Percentiles rank a stretch among this genome's conserved stretches.
These are phyloP conservation scores for Sphaerostilbella broomeana DNA, from an alignment of 2,329 filamentous ascomycete species.

Conservation along the genomic window DNA sequence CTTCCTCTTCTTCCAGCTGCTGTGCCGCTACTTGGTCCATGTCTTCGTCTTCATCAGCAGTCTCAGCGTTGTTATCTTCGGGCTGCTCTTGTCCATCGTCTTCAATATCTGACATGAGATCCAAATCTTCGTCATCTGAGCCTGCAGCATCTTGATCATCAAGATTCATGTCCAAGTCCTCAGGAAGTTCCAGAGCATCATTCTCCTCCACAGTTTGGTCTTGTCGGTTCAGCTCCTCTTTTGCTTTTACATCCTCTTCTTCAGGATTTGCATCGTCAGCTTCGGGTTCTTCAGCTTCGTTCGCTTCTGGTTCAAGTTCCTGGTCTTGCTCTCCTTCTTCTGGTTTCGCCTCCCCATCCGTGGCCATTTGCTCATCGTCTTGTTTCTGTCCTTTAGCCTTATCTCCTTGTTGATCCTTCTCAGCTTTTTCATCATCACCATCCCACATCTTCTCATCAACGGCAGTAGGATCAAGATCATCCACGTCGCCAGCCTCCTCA, in stretches of 20 bases:
- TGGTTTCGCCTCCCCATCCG: constrained; percentile 52
- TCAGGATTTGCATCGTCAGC: constrained; percentile 37
- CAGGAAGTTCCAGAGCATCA: constrained; percentile 74
- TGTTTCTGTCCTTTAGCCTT: constrained; percentile 64
- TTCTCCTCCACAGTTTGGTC: constrained; percentile 76
- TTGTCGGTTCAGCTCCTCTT: constrained; percentile 53
- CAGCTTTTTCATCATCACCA: constrained; percentile 70
- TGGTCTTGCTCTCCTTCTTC: constrained; percentile 39
- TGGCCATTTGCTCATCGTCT: constrained; percentile 53
- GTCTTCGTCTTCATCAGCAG: constrained; percentile 32
- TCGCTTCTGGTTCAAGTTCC: constrained; percentile 35
- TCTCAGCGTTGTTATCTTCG: constrained; percentile 31
- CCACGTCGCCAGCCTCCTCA: constrained; percentile 83
- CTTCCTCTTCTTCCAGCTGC: constrained; percentile 32
- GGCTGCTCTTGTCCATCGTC: constrained; percentile 36
- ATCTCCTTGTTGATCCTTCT: constrained; percentile 75
- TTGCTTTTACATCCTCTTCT: constrained; percentile 48
- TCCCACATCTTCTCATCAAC: constrained; percentile 99
- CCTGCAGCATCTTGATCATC: constrained; percentile 58
- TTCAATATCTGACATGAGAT: constrained; percentile 50
- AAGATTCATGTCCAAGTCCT: constrained; percentile 80
- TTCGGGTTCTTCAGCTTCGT: constrained; percentile 38
- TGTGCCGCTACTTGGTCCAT: constrained; percentile 30
- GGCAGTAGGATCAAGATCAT: constrained; percentile 80
- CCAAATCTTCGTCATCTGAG: constrained; percentile 50